phyloP scores from a whole-genome alignment of 139 green algal species.

The Pycnococcus provasolii region DNA sequence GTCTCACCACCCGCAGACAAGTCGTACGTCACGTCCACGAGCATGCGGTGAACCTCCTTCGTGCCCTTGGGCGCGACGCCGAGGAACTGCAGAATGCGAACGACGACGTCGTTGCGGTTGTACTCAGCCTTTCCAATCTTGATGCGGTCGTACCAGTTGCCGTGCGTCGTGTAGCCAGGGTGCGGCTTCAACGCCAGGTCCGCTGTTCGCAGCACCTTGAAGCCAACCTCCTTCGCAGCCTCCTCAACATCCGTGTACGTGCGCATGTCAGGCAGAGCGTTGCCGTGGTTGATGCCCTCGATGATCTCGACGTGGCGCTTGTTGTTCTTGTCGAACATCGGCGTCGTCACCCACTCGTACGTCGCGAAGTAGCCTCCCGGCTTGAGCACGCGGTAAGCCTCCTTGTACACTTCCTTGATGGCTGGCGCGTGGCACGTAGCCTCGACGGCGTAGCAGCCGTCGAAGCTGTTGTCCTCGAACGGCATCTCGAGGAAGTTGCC shows the following conservation, averaged over 20 bases:
- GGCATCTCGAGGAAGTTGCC: slow-evolving; percentile 93
- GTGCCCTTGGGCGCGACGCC: slow-evolving; percentile 61
- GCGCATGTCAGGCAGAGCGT: slow-evolving; percentile 89
- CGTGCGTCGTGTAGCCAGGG: no score
- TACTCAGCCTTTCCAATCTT: slow-evolving; percentile 33
- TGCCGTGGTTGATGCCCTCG: slow-evolving; percentile 94
- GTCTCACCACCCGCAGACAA: slow-evolving; percentile 74
- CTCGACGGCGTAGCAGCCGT: slow-evolving; percentile 89
- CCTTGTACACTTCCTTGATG: slow-evolving; percentile 71
- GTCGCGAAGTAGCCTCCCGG: slow-evolving; percentile 72
- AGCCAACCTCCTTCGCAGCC: slow-evolving; percentile 66
- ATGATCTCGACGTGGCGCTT: slow-evolving; percentile 74
- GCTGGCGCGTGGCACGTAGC: slow-evolving; percentile 91
- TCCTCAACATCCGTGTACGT: slow-evolving; percentile 69
- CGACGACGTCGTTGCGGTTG: slow-evolving; percentile 56
- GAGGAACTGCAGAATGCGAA: slow-evolving; percentile 54
- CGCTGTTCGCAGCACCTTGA: slow-evolving; percentile 40
- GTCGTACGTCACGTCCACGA: slow-evolving; percentile 63
- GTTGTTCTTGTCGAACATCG: slow-evolving; percentile 71
- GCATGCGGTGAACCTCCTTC: slow-evolving; percentile 88
- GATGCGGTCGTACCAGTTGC: slow-evolving; percentile 42
- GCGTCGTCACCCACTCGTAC: slow-evolving; percentile 95
- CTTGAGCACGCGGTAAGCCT: slow-evolving; percentile 80
- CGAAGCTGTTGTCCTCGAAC: slow-evolving; percentile 71
- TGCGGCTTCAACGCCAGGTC: no score